phyloP scores from a whole-genome alignment of 2,329 filamentous ascomycete genomes.

The Plectosphaerella sp. region DNA sequence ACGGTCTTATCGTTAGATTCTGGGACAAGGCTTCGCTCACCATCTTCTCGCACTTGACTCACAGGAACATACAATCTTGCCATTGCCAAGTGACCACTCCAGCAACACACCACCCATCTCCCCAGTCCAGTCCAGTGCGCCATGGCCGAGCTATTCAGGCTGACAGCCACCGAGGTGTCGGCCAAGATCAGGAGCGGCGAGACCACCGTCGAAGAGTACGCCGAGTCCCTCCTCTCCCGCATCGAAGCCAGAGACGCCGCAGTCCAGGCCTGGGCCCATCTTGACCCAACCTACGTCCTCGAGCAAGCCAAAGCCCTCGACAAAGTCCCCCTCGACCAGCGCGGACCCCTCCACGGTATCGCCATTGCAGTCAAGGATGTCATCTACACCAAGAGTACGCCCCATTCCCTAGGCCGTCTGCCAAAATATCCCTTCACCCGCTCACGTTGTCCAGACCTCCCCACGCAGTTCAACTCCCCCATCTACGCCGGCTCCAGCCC shows the following conservation, averaged over 20 bases:
- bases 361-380: constrained; percentile 58
- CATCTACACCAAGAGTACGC: constrained; percentile 45
- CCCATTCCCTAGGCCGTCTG: too few species aligned
- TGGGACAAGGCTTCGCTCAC: too few species aligned
- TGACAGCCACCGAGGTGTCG: constrained; percentile 36
- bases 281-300: constrained; percentile 41
- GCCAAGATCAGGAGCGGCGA: constrained; percentile 30
- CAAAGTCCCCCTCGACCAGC: constrained; percentile 35
- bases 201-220: constrained; percentile 45
- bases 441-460: constrained; percentile 40
- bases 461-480: constrained; percentile 50
- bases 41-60: too few species aligned
- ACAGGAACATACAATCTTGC: too few species aligned
- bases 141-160: constrained; percentile 9
- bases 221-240: constrained; percentile 37
- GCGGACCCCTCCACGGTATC: constrained; percentile 54
- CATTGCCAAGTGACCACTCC: too few species aligned
- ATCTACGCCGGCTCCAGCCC: constrained; percentile 44
- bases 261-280: constrained; percentile 47
- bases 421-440: not conserved
- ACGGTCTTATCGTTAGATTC: too few species aligned
- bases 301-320: constrained; percentile 46
- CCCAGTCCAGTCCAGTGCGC: not conserved
- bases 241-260: constrained; percentile 37
- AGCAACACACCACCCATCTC: too few species aligned